A percentile compares a stretch with the other conserved stretches of the same genome.
Evolutionary conservation across 345 rosid genomes (phyloP).

Genomic region (Lenwebbia sp.): DNA sequence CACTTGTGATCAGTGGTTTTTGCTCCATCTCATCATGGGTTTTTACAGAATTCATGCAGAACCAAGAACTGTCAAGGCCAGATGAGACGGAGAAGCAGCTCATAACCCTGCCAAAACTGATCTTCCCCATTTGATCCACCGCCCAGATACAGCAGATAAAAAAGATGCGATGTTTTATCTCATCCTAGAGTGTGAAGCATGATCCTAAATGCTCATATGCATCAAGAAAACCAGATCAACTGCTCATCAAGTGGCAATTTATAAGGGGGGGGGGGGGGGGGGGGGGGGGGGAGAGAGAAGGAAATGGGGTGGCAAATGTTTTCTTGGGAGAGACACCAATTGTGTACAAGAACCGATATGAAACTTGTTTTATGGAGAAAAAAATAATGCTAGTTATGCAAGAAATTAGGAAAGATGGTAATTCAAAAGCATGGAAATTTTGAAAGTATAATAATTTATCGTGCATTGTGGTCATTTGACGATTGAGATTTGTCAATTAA

Average conservation of each 20-base stretch:
- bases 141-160: neutral
- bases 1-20: constrained; percentile 30
- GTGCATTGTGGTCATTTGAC: neutral
- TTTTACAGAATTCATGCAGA: constrained; percentile 44
- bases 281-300: no score
- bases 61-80: constrained; percentile 38
- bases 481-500: neutral
- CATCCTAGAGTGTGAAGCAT: neutral
- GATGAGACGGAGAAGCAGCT: constrained; percentile 37
- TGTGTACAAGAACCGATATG: neutral
- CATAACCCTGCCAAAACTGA: constrained; percentile 37
- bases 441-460: neutral
- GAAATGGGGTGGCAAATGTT: neutral
- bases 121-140: constrained; percentile 35
- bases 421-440: neutral
- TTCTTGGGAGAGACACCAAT: neutral
- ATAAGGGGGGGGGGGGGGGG: neutral
- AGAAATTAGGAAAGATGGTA: neutral
- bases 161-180: neutral
- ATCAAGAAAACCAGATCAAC: neutral
- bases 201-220: neutral
- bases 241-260: neutral
- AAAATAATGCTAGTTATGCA: neutral
- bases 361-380: neutral
- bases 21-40: constrained; percentile 35